Evolutionary conservation across 345 rosid species (phyloP).

Genomic region (Raphanus sativus): DNA sequence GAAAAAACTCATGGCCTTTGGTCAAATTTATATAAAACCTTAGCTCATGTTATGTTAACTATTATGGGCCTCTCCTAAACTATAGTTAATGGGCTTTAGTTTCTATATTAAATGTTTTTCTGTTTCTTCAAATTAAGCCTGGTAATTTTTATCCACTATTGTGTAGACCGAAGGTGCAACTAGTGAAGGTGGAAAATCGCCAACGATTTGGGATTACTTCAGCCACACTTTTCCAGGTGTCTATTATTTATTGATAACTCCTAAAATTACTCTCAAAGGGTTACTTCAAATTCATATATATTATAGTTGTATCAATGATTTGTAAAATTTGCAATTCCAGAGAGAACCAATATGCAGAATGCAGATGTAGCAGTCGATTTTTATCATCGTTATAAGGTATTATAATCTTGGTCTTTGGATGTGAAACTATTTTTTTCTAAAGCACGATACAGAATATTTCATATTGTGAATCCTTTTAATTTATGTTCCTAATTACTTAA

Average conservation of each 20-base stretch:
- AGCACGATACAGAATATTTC: neutral
- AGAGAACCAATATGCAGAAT: conserved; percentile 43
- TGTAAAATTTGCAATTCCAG: conserved; percentile 22
- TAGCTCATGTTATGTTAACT: neutral
- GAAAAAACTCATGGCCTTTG: neutral
- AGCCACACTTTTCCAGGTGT: conserved; percentile 38
- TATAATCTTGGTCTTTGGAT: neutral
- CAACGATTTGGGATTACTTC: conserved; percentile 41
- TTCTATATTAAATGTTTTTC: neutral
- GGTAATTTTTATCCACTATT: neutral
- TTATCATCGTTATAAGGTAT: conserved; percentile 51
- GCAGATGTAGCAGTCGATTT: conserved; percentile 50
- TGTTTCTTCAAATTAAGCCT: neutral
- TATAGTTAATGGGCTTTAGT: neutral
- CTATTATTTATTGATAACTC: neutral
- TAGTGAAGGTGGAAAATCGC: conserved; percentile 38
- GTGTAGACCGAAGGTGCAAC: conserved; percentile 41
- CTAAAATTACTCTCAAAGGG: neutral
- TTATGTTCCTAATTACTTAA: neutral
- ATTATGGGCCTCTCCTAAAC: neutral
- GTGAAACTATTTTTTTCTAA: neutral
- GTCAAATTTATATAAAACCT: neutral
- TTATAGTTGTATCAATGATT: neutral
- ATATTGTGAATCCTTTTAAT: neutral
- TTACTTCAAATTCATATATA: neutral